Conservation (phyloP, 2,329 filamentous ascomycete genomes). For the Aspergillus sp. region DNA sequence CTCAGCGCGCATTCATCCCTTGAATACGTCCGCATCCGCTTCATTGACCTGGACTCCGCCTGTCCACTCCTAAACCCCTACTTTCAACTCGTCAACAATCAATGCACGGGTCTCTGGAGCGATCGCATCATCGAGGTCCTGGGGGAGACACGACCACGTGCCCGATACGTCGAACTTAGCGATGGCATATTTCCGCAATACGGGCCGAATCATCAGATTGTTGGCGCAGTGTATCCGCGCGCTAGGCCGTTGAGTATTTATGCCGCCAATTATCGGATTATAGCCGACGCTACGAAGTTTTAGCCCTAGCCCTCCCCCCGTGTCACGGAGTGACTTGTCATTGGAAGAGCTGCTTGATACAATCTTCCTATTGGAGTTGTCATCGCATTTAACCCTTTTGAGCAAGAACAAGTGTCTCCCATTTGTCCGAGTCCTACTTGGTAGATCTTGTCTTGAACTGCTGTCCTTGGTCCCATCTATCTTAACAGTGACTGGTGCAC, state of each 20-base stretch:
- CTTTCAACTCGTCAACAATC: slow-evolving; percentile 54
- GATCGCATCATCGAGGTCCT: slow-evolving; percentile 57
- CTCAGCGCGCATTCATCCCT: slow-evolving; percentile 53
- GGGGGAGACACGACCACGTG: slow-evolving; percentile 49
- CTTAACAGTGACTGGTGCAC: background rate
- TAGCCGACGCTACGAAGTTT: slow-evolving; percentile 31
- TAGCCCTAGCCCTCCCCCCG: slow-evolving; percentile 1
- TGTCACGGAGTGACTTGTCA: too few relatives aligned
- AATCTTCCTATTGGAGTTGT: too few relatives aligned
- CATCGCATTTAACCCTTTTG: background rate
- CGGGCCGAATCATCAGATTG: slow-evolving; percentile 22
- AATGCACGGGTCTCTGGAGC: slow-evolving; percentile 65
- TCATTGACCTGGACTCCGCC: slow-evolving; percentile 66
- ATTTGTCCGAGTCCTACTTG: background rate
- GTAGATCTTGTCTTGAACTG: background rate
- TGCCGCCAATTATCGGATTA: slow-evolving; percentile 31
- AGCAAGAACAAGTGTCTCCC: background rate
- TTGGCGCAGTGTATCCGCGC: slow-evolving; percentile 31
- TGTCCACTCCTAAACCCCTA: slow-evolving; percentile 64
- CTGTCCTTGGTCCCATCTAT: background rate
- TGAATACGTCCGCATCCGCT: slow-evolving; percentile 60
- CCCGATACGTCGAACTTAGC: slow-evolving; percentile 53
- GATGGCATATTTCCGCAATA: slow-evolving; percentile 51
- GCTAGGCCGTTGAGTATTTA: slow-evolving; percentile 33
- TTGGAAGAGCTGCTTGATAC: too few relatives aligned